Evolutionary conservation across 1,139 yeast species (phyloP).

Genomic region (Yamadazyma triangularis): DNA sequence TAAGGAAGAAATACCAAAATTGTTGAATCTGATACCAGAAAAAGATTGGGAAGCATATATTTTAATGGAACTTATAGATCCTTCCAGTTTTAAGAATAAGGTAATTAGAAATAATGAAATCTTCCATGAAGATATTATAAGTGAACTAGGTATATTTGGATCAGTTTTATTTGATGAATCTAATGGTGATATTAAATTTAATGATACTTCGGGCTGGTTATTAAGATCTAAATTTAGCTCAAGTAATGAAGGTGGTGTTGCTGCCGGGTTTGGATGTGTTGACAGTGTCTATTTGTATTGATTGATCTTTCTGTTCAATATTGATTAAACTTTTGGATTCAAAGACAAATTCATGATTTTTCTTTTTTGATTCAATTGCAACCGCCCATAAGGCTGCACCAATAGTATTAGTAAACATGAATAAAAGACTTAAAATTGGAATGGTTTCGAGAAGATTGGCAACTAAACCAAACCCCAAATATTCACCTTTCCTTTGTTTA

Average conservation of each 20-base stretch:
- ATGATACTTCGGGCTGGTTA: slow-evolving; percentile 77
- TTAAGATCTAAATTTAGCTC: slow-evolving; percentile 82
- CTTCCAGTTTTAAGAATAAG: slow-evolving; percentile 62
- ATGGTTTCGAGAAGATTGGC: slow-evolving; percentile 56
- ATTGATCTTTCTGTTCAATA: slow-evolving; percentile 1
- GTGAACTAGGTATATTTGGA: slow-evolving; percentile 92
- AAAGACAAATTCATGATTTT: not conserved
- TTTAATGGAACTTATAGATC: slow-evolving; percentile 86
- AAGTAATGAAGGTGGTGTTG: slow-evolving; percentile 96
- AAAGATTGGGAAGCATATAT: slow-evolving; percentile 87
- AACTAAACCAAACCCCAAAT: slow-evolving; percentile 52
- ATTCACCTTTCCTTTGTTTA: slow-evolving; percentile 26
- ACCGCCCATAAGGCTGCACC: slow-evolving; percentile 77
- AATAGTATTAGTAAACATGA: slow-evolving; percentile 60
- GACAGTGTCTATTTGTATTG: slow-evolving; percentile 56
- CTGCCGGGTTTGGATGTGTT: slow-evolving; percentile 97
- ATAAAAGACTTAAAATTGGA: slow-evolving; percentile 57
- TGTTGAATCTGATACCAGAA: slow-evolving; percentile 57
- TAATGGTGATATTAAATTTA: slow-evolving; percentile 51
- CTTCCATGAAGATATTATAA: slow-evolving; percentile 64
- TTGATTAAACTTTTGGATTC: not conserved
- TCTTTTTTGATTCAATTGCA: slow-evolving; percentile 19
- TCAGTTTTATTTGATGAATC: slow-evolving; percentile 68
- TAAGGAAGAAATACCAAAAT: slow-evolving; percentile 75
- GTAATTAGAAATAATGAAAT: slow-evolving; percentile 66